These are phyloP conservation scores for Rhizodiscina lignyota DNA, from an alignment of 495 filamentous ascomycete species.

Conservation along the genomic window DNA sequence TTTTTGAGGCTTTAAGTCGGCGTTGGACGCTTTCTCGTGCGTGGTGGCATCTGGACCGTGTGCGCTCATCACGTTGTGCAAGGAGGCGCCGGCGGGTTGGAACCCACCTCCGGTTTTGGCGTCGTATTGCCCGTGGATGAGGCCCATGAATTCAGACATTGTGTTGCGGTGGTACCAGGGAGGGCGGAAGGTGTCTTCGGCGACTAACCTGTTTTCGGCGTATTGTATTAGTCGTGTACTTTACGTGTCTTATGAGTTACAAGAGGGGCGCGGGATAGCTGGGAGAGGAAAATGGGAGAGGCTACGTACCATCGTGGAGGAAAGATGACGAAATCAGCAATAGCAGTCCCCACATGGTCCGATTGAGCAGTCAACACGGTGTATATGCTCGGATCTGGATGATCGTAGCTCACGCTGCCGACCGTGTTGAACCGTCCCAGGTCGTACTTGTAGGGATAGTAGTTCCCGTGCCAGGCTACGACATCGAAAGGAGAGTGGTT, in stretches of 20 bases:
- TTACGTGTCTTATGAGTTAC: no score
- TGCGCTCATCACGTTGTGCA: constrained; percentile 49
- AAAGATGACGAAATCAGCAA: constrained; percentile 75
- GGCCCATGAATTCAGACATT: constrained; percentile 77
- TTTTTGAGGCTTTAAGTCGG: constrained; percentile 38
- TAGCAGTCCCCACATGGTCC: constrained; percentile 44
- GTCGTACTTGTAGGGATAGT: constrained; percentile 82
- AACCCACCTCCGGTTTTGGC: constrained; percentile 40
- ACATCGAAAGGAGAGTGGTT: constrained; percentile 67
- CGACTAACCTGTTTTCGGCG: no score
- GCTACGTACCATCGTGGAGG: constrained; percentile 67
- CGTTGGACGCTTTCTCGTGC: constrained; percentile 41
- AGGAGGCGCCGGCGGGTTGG: constrained; percentile 41
- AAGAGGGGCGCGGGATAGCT: no score
- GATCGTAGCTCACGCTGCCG: constrained; percentile 57
- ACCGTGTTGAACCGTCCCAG: constrained; percentile 66
- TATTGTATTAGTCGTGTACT: no score
- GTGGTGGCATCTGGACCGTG: constrained; percentile 42
- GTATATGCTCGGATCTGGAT: constrained; percentile 70
- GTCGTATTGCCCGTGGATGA: constrained; percentile 56
- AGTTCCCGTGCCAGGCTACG: constrained; percentile 67
- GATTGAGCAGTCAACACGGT: constrained; percentile 65
- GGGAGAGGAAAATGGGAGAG: no score
- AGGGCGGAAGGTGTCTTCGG: constrained; percentile 62
- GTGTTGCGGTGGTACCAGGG: constrained; percentile 71